A percentile compares a stretch with the other conserved stretches of the same genome.
Conservation (phyloP, 2,329 filamentous ascomycete species). For the Xylariaceae sp. region DNA sequence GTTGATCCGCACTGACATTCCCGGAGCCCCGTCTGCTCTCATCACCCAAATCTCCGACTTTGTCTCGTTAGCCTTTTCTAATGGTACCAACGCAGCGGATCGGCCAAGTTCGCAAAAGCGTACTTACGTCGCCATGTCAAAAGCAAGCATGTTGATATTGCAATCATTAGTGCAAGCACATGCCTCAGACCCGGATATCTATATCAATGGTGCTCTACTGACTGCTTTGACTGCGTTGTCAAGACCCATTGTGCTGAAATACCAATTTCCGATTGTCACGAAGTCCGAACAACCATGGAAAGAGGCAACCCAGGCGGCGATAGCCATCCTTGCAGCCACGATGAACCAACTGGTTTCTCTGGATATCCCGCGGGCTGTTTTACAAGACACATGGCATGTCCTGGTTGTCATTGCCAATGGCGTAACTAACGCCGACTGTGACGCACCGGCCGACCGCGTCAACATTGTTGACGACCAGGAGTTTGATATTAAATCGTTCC, state of each 20-base stretch:
- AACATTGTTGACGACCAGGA: constrained; percentile 63
- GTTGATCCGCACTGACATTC: constrained; percentile 60
- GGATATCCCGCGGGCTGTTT: constrained; percentile 40
- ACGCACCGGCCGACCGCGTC: constrained; percentile 39
- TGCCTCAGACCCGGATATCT: constrained; percentile 60
- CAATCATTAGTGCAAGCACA: constrained; percentile 56
- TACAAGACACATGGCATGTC: constrained; percentile 62
- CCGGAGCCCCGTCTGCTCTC: constrained; percentile 62
- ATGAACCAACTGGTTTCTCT: constrained; percentile 55
- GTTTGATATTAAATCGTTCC: constrained; percentile 76
- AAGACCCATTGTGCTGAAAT: constrained; percentile 71
- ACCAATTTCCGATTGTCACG: constrained; percentile 66
- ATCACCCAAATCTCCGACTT: constrained; percentile 66
- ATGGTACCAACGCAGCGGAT: constrained; percentile 32
- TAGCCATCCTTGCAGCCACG: constrained; percentile 63
- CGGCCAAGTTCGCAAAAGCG: constrained; percentile 46
- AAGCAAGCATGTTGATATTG: constrained; percentile 69
- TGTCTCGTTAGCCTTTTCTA: constrained; percentile 61
- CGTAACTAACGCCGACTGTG: constrained; percentile 62
- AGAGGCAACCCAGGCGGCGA: constrained; percentile 64
- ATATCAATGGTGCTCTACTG: constrained; percentile 60
- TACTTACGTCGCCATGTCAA: constrained; percentile 86
- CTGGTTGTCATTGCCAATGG: constrained; percentile 62
- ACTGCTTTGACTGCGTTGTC: constrained; percentile 62
- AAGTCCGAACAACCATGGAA: constrained; percentile 72